phyloP scores from a whole-genome alignment of 768 basidiomycete species.

The Dioszegia aurantiaca region DNA sequence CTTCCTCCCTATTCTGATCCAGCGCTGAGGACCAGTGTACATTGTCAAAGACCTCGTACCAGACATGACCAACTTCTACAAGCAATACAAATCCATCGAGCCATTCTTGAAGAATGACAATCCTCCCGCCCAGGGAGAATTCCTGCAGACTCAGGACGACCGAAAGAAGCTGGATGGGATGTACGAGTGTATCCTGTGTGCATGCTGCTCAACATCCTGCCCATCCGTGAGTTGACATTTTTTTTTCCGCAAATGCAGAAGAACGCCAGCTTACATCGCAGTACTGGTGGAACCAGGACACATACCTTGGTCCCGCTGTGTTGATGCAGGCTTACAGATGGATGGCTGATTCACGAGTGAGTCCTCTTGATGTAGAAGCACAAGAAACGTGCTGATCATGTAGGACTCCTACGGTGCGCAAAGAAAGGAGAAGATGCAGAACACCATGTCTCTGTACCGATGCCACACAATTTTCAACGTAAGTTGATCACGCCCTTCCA shows the following conservation, averaged over 20 bases:
- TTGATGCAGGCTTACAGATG: slow-evolving; percentile 96
- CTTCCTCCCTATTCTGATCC: neutral
- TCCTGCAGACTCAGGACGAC: slow-evolving; percentile 84
- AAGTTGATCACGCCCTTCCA: slow-evolving; percentile 14
- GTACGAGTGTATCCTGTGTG: slow-evolving; percentile 81
- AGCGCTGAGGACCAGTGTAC: slow-evolving; percentile 66
- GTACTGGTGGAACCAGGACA: slow-evolving; percentile 98
- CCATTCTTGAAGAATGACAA: slow-evolving; percentile 93
- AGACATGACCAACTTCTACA: slow-evolving; percentile 58
- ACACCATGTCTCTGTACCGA: slow-evolving; percentile 91
- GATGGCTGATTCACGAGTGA: slow-evolving; percentile 92
- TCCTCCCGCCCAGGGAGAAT: slow-evolving; percentile 74
- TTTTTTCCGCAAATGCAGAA: no score
- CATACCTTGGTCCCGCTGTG: slow-evolving; percentile 95
- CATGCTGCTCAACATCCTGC: slow-evolving; percentile 96
- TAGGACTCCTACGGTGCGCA: slow-evolving; percentile 74
- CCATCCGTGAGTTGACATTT: slow-evolving; percentile 58
- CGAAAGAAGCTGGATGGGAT: slow-evolving; percentile 92
- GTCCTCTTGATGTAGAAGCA: slow-evolving; percentile 39
- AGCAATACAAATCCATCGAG: slow-evolving; percentile 99
- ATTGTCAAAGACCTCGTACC: slow-evolving; percentile 97
- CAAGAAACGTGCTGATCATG: neutral
- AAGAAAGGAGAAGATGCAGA: slow-evolving; percentile 88
- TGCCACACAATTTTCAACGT: slow-evolving; percentile 99
- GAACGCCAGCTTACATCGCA: neutral